phyloP scores from a whole-genome alignment of 1,284 basidiomycete species.

The Stygiomarasmius scandens region DNA sequence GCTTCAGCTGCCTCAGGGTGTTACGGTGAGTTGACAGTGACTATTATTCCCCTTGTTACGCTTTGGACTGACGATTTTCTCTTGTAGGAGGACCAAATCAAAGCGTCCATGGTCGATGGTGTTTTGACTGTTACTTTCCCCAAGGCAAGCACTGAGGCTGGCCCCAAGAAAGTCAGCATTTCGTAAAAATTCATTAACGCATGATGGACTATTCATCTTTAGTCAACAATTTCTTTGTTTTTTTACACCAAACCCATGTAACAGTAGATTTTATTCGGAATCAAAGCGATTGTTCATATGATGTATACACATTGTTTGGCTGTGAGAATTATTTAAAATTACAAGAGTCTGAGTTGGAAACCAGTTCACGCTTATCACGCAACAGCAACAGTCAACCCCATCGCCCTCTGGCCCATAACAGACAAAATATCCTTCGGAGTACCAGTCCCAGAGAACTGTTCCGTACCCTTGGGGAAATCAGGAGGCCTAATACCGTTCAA shows the following conservation, averaged over 20 bases:
- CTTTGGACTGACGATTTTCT: not conserved
- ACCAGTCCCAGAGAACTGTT: slow-evolving; percentile 58
- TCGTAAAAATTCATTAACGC: too few species aligned
- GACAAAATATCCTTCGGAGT: slow-evolving; percentile 49
- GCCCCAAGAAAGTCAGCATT: slow-evolving; percentile 18
- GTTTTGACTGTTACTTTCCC: slow-evolving; percentile 19
- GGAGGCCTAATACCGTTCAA: slow-evolving; percentile 63
- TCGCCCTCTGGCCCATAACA: slow-evolving; percentile 51
- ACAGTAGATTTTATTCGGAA: too few species aligned
- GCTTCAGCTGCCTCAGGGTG: slow-evolving; percentile 18
- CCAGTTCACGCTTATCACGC: too few species aligned
- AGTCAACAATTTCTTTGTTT: not conserved
- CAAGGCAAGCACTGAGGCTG: slow-evolving; percentile 14
- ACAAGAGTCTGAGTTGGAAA: too few species aligned
- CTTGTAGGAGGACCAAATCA: slow-evolving; percentile 16
- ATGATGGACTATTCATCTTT: too few species aligned
- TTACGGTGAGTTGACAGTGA: slow-evolving; percentile 12
- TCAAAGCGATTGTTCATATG: too few species aligned
- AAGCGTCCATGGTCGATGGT: slow-evolving; percentile 19
- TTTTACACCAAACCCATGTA: too few species aligned
- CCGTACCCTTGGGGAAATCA: slow-evolving; percentile 66
- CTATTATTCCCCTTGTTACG: not conserved
- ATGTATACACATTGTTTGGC: too few species aligned
- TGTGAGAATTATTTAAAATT: too few species aligned
- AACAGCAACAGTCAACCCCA: slow-evolving; percentile 44